Evolutionary conservation across 2,329 filamentous ascomycete species (phyloP), one percentile per base, ranked within the genome.

Genomic region (Reticulascus tulasneorum): DNA sequence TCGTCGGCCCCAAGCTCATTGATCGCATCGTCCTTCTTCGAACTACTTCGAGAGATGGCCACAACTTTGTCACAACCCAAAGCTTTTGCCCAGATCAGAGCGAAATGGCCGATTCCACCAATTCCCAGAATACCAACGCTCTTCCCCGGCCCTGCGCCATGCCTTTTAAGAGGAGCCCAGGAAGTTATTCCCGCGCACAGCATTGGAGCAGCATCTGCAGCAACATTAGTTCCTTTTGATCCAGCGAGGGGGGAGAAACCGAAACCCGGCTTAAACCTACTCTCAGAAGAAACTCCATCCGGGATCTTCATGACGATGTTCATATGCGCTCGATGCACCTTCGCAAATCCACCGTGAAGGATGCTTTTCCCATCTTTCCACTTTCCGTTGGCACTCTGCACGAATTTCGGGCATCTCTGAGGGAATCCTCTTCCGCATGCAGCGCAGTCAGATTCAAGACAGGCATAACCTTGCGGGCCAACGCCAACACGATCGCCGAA

Each of bases 181-280:
- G 81, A 65, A 0, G 84, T 87, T 19, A 86, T 71, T 9, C 84
- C 82, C 16, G 72, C 83, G 50, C 83, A 86, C 24, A 87, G 65
- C 73, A 86, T 77, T 4, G 82, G 82, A n/a, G 82, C 67, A 5
- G 66, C 63, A 31, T 59, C n/a, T n/a, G n/a, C n/a, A n/a, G n/a
- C n/a, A n/a, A n/a, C n/a, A n/a, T n/a, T n/a, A n/a, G n/a, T n/a
- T n/a, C n/a, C n/a, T n/a, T n/a, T n/a, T n/a, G n/a, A n/a, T n/a
- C n/a, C n/a, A n/a, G n/a, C n/a, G n/a, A n/a, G n/a, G n/a, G n/a
- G n/a, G n/a, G n/a, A n/a, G n/a, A n/a, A n/a, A n/a, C n/a, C n/a
- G n/a, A n/a, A n/a, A n/a, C n/a, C n/a, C n/a, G n/a, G n/a, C n/a
- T n/a, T n/a, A n/a, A n/a, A n/a, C n/a, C n/a, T n/a, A n/a, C n/a